A percentile compares a stretch with the other conserved stretches of the same genome.
Conservation (phyloP, 2,329 filamentous ascomycete genomes). For the Ceratocystiopsis brevicomis region DNA sequence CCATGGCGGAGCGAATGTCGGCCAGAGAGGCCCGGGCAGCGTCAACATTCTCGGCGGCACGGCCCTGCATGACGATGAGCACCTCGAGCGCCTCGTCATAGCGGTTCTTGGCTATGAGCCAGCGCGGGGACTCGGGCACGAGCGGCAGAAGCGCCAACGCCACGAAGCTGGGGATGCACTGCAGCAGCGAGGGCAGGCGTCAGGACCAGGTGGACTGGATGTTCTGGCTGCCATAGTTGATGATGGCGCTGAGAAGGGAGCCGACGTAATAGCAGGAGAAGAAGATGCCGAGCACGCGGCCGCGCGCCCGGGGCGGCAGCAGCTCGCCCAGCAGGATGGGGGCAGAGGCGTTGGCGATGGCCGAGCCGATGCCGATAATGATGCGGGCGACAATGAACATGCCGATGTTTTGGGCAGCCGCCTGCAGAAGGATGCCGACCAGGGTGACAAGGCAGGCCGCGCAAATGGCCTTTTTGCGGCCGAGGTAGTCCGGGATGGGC, state of each 20-base stretch:
- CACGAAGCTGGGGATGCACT: conserved; percentile 11
- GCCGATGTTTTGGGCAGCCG: conserved; percentile 11
- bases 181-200: conserved; percentile 9
- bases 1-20: conserved; percentile 5
- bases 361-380: conserved; percentile 20
- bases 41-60: neutral
- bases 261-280: conserved; percentile 1
- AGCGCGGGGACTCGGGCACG: conserved; percentile 7
- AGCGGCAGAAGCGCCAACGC: conserved; percentile 10
- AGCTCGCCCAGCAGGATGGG: conserved; percentile 5
- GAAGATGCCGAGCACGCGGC: conserved; percentile 22
- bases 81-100: conserved; percentile 15
- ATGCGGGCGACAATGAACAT: conserved; percentile 13
- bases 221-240: conserved; percentile 2
- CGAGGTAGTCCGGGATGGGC: neutral
- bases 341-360: conserved; percentile 10
- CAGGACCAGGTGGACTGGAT: conserved; percentile 8
- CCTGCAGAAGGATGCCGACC: conserved; percentile 9
- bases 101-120: conserved; percentile 5
- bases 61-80: conserved; percentile 21
- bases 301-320: conserved; percentile 1
- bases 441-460: conserved; percentile 5
- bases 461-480: conserved; percentile 10
- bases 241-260: neutral
- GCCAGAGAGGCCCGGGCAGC: neutral